Base-by-base conservation (phyloP, 2,329 filamentous ascomycete genomes). In the Neodidymelliopsis sp. region DNA sequence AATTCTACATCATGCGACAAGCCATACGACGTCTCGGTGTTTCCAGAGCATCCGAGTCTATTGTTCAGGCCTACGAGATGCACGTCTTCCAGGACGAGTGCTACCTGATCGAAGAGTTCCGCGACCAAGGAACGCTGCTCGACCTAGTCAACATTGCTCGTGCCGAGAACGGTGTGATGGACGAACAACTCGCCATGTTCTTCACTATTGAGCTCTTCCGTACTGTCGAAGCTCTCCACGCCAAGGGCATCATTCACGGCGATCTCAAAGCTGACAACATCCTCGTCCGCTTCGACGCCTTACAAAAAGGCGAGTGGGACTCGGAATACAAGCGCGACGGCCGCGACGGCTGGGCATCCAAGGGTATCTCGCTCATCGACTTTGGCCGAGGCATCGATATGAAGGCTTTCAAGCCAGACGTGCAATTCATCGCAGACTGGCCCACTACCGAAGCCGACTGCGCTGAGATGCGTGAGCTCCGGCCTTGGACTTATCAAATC, bases 241-340 rank as follows among this genome's bases (percentile, higher is more conserved):
- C 84, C 3, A 88, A 88, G 59, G 83, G 85, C 2, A 80, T 99
- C 48, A 79, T 97, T 34, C 94, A 99, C 69, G 94, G 94, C 28
- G 94, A 99, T 66, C 81, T 99, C 60, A 99, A 99, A 75, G 86
- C 89, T 1, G 94, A 99, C 74, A 99, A 99, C 69, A 93, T 95
- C 62, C 84, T 99, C 2, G 84, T 97, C 4, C 89, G 94, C 4
- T 85, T 97, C 15, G 88, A 91, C 44, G 69, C 79, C 8, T 67
- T 75, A 9, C 60, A 58, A 12, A 64, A 63, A 18, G 72, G 73
- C 38, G 77, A 76, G 23, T 85, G 89, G 74, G 75, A 78, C 11
- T 71, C 79, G 0, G 83, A 86, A 51, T 97, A 93, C 79, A 81
- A 81, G 8, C 82, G 86, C 2, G 85, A 88, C 50, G 94, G 94